Conservation (phyloP, 2,329 filamentous ascomycete genomes). For the Pseudogymnoascus verrucosus region DNA sequence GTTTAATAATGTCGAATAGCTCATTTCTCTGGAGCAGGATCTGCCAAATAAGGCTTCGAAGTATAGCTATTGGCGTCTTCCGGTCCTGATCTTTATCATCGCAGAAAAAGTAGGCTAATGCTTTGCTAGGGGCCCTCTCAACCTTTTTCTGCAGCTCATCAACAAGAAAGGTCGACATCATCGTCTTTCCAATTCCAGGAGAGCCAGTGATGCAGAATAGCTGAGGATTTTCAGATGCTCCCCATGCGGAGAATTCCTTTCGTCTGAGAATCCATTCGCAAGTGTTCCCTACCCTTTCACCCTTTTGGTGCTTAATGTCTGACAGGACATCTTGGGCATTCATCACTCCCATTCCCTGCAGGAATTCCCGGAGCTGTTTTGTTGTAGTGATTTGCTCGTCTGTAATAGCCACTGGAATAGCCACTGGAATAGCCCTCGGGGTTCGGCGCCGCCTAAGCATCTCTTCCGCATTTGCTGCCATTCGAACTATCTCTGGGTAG, state of each 20-base stretch:
- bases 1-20: background rate
- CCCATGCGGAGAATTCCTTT: background rate
- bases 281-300: background rate
- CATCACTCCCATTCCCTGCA: background rate
- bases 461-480: background rate
- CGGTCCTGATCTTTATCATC: slow-evolving; percentile 2
- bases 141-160: slow-evolving; percentile 6
- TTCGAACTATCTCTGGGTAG: background rate
- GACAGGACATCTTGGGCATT: background rate
- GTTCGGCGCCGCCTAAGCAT: background rate
- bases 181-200: slow-evolving; percentile 11
- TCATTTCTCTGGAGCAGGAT: background rate
- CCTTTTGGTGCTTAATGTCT: background rate
- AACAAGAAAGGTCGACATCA: background rate
- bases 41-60: slow-evolving; percentile 9
- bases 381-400: no score
- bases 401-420: no score
- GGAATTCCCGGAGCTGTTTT: background rate
- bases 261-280: background rate
- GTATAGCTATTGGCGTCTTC: background rate
- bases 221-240: background rate
- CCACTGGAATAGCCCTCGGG: background rate
- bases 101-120: slow-evolving; percentile 4
- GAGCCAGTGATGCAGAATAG: background rate
- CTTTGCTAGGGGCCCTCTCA: background rate